Percentiles rank a stretch among this genome's conserved stretches.
These are phyloP conservation scores for Golubevia sp. DNA, from an alignment of 1,284 basidiomycete genomes.

Conservation along the genomic window DNA sequence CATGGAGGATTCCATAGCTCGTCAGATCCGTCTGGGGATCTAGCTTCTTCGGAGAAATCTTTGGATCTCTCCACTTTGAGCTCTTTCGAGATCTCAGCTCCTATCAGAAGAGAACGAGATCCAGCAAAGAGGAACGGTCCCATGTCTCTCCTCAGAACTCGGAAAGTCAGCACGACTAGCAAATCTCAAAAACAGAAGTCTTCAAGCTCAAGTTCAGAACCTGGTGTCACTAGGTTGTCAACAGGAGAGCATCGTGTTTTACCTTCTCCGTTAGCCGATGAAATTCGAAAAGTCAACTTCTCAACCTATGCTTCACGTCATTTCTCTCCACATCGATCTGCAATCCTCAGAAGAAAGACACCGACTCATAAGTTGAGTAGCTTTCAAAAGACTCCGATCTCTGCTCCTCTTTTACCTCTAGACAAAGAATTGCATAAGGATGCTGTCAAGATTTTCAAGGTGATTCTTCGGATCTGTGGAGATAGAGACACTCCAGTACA, in stretches of 20 bases:
- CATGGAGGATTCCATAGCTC: too few species aligned
- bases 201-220: too few species aligned
- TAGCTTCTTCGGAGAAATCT: background rate
- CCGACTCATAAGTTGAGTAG: conserved; percentile 5
- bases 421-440: conserved; percentile 72
- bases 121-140: background rate
- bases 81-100: background rate
- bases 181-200: too few species aligned
- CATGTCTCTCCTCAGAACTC: too few species aligned
- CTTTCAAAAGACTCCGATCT: conserved; percentile 67
- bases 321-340: conserved; percentile 10
- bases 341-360: conserved; percentile 7
- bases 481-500: conserved; percentile 72
- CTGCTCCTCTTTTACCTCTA: conserved; percentile 74
- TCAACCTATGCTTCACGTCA: conserved; percentile 1
- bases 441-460: conserved; percentile 80
- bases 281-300: background rate
- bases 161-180: too few species aligned
- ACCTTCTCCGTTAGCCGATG: background rate
- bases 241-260: conserved; percentile 10
- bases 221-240: background rate
- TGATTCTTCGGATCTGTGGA: conserved; percentile 87
- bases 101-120: background rate
- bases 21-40: background rate
- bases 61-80: background rate